Evolutionary conservation across 805 yeast genomes (phyloP).

Genomic region (Komagataella ulmi): DNA sequence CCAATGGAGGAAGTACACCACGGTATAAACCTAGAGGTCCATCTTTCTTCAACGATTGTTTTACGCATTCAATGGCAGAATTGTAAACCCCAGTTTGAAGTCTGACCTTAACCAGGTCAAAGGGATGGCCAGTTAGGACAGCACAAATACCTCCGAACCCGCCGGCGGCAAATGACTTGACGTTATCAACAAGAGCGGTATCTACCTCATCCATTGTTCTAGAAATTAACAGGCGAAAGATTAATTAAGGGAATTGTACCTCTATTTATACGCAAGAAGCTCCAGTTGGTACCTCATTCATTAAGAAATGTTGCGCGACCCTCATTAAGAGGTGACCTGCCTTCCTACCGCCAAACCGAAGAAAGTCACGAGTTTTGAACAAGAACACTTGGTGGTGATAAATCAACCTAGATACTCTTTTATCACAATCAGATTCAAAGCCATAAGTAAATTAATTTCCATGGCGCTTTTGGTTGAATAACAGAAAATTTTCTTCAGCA

Average conservation of each 20-base stretch:
- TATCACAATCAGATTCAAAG: too few relatives aligned
- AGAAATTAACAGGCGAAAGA: neutral
- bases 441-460: too few relatives aligned
- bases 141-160: constrained; percentile 97
- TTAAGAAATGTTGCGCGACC: neutral
- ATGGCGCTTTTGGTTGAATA: too few relatives aligned
- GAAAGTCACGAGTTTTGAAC: neutral
- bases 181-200: constrained; percentile 51
- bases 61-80: constrained; percentile 55
- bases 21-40: constrained; percentile 78
- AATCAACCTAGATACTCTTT: neutral
- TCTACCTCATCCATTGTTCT: constrained; percentile 27
- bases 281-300: neutral
- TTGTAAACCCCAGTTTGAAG: constrained; percentile 69
- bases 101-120: constrained; percentile 84
- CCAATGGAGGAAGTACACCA: constrained; percentile 86
- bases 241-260: neutral
- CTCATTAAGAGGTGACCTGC: neutral
- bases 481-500: too few relatives aligned
- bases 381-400: neutral
- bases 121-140: constrained; percentile 92
- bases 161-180: constrained; percentile 82
- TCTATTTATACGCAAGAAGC: neutral
- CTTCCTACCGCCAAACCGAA: neutral
- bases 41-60: constrained; percentile 53